These are phyloP conservation scores for Eucalyptus polyanthemos DNA, from an alignment of 345 rosid genomes.

Conservation along the genomic window DNA sequence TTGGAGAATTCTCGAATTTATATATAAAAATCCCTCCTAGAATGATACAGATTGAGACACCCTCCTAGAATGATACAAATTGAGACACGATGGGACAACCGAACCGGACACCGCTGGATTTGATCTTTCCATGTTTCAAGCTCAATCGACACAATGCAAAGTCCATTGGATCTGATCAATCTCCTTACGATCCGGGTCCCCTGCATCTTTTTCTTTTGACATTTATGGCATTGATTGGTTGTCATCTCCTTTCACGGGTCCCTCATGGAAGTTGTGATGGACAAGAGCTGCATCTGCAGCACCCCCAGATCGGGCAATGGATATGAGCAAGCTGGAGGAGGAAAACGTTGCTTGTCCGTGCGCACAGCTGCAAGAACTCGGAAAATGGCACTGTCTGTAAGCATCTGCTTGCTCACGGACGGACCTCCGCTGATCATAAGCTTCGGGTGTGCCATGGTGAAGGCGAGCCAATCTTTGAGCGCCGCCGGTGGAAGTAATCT, in stretches of 20 bases:
- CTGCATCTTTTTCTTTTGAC: not conserved
- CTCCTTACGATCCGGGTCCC: not conserved
- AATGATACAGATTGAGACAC: too few species aligned
- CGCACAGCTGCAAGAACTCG: not conserved
- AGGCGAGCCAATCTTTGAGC: not conserved
- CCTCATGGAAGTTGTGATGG: not conserved
- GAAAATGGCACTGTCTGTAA: not conserved
- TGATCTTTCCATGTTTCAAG: not conserved
- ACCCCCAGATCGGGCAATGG: too few species aligned
- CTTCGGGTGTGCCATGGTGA: not conserved
- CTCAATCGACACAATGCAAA: not conserved
- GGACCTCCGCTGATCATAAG: accelerated
- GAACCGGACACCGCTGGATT: not conserved
- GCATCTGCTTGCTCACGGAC: not conserved
- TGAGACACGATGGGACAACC: not conserved
- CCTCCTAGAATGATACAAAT: not conserved
- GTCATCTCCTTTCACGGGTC: not conserved
- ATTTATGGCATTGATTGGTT: not conserved
- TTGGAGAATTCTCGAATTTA: not conserved
- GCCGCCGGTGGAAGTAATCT: not conserved
- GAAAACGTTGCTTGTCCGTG: not conserved
- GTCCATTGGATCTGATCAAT: not conserved
- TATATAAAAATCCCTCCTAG: not conserved
- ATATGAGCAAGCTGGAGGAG: not conserved
- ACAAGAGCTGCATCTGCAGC: not conserved